A percentile compares a stretch with the other conserved stretches of the same genome.
Conservation (phyloP, 495 filamentous ascomycete genomes). For the Amphirosellinia nigrospora region DNA sequence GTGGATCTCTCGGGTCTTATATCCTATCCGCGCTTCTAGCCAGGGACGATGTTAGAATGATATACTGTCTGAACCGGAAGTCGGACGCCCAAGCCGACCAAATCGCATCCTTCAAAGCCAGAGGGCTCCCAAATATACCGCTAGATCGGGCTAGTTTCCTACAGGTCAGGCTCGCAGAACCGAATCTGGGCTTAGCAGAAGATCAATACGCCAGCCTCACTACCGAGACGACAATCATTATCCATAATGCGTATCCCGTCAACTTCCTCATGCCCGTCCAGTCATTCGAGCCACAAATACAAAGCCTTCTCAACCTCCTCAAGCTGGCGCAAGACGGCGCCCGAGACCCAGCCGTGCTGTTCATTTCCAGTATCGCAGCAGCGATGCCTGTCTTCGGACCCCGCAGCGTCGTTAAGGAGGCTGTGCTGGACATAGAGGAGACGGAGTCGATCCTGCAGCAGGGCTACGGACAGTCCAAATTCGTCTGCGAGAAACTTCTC, state of each 20-base stretch:
- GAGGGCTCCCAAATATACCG: conserved; percentile 8
- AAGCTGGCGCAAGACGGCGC: conserved; percentile 30
- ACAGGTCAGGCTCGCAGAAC: conserved; percentile 32
- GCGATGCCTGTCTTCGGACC: conserved; percentile 16
- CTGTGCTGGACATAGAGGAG: conserved; percentile 27
- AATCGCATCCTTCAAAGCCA: conserved; percentile 12
- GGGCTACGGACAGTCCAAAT: conserved; percentile 37
- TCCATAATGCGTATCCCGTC: conserved; percentile 48
- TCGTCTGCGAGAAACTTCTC: conserved; percentile 33
- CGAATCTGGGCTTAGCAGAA: conserved; percentile 34
- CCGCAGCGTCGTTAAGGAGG: conserved; percentile 26
- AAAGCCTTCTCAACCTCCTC: conserved; percentile 36
- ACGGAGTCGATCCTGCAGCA: conserved; percentile 23
- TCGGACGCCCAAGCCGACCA: conserved; percentile 4
- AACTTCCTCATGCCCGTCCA: conserved; percentile 43
- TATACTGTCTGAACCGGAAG: conserved; percentile 24
- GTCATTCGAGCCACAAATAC: conserved; percentile 41
- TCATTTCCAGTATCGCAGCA: conserved; percentile 38
- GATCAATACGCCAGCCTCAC: conserved; percentile 29
- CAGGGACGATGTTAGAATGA: conserved; percentile 3
- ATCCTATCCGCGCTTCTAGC: conserved; percentile 17
- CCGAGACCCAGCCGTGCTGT: conserved; percentile 27
- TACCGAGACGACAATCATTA: conserved; percentile 30
- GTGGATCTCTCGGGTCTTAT: conserved; percentile 24
- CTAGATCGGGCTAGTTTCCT: conserved; percentile 16